Base-by-base conservation (phyloP, 805 yeast species). In the Wickerhamiella allomyrinae region DNA sequence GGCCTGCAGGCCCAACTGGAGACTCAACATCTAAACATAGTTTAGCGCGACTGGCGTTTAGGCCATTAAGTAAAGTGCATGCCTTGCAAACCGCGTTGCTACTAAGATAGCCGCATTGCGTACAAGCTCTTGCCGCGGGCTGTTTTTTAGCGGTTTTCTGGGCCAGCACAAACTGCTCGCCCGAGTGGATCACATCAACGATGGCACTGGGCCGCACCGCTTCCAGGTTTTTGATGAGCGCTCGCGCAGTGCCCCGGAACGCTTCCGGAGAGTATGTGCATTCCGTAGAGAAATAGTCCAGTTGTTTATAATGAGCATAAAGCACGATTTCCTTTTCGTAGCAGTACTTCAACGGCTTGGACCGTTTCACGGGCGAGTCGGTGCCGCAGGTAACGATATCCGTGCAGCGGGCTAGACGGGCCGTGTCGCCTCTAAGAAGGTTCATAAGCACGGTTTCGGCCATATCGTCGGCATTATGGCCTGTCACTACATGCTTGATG, bases 211-310 rank as follows among this genome's bases (percentile, higher is more conserved):
- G 95, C 52, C 96, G 71, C 1, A 87, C 77, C 3, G 89, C 74
- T 57, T 91, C 98, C 34, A 91, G 64, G 49, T 85, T 82, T 61
- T 91, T 91, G 69, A 91, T 76, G 21, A 91, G 67, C 45, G 86
- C 85, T 56, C 99, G 72, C 0, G 98, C 95, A 0, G 97, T 91
- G 15, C 99, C 99, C 50, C 99, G 69, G 56, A 91, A 91, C 0
- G 99, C 97, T 58, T 91, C 98, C 2, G 99, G 97, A 0, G 98
- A 95, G 63, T 91, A 91, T 0, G 95, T 79, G 59, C 99, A 91
- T 56, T 91, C 99, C 0, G 99, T 91, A 8, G 94, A 82, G 58
- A 91, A 91, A 57, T 91, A 91, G 62, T 91, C 99, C 40, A 91
- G 67, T 55, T 86, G 82, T 61, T 84, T 87, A 65, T 86, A 91